Conservation (phyloP, 345 rosid genomes). For the Citrus unshiu region DNA sequence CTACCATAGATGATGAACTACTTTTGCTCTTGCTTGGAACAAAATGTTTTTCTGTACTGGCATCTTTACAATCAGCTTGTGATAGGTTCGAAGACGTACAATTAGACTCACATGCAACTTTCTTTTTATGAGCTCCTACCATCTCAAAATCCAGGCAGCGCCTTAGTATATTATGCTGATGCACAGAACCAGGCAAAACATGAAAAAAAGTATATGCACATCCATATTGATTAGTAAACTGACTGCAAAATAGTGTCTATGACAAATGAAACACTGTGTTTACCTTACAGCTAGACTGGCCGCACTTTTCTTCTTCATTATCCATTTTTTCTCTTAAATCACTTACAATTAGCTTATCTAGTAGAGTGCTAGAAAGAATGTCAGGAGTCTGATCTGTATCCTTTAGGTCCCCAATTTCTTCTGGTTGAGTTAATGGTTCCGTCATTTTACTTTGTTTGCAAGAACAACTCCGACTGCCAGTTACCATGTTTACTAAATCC, state of each 20-base stretch:
- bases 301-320: slow-evolving; percentile 27
- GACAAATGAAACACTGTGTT: slow-evolving; percentile 2
- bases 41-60: slow-evolving; percentile 14
- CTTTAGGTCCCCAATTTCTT: slow-evolving; percentile 7
- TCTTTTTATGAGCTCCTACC: slow-evolving; percentile 38
- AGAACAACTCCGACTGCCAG: slow-evolving; percentile 13
- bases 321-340: slow-evolving; percentile 24
- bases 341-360: slow-evolving; percentile 23
- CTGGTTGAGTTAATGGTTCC: slow-evolving; percentile 15
- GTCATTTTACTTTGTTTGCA: slow-evolving; percentile 13
- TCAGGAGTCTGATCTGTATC: slow-evolving; percentile 27
- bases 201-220: not conserved
- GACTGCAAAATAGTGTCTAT: not conserved
- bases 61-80: slow-evolving; percentile 24
- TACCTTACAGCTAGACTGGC: slow-evolving; percentile 42
- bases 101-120: slow-evolving; percentile 24
- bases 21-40: slow-evolving; percentile 17
- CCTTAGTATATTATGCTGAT: slow-evolving; percentile 50
- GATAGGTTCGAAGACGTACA: slow-evolving; percentile 19
- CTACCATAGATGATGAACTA: slow-evolving; percentile 16
- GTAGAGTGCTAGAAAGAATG: slow-evolving; percentile 23
- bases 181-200: slow-evolving; percentile 15
- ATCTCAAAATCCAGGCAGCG: slow-evolving; percentile 58
- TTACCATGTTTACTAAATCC: slow-evolving; percentile 15
- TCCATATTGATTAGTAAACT: not conserved